Evolutionary conservation across 768 basidiomycete genomes (phyloP).

Genomic region (Mycena crocata): DNA sequence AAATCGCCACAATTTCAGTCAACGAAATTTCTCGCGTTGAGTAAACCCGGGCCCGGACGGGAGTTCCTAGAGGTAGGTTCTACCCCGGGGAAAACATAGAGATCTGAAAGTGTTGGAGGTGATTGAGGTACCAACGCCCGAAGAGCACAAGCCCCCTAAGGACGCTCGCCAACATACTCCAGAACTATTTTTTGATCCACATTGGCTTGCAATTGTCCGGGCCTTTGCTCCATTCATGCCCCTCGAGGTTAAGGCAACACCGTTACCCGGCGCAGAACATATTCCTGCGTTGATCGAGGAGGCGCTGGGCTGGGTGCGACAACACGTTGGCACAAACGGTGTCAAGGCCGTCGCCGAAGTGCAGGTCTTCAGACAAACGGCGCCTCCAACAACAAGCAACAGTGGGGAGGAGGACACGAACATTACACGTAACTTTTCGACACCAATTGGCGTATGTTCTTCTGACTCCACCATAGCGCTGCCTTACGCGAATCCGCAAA

Average conservation of each 20-base stretch:
- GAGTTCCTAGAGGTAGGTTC: conserved; percentile 82
- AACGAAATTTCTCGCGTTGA: conserved; percentile 86
- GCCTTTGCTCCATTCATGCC: conserved; percentile 88
- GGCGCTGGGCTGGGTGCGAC: conserved; percentile 76
- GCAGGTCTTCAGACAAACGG: conserved; percentile 66
- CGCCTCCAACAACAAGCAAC: conserved; percentile 70
- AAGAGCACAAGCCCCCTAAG: conserved; percentile 24
- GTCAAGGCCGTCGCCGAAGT: conserved; percentile 61
- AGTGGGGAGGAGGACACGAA: conserved; percentile 49
- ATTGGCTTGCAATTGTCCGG: conserved; percentile 95
- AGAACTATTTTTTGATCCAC: conserved; percentile 78
- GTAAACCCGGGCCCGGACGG: conserved; percentile 85
- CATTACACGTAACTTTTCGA: conserved; percentile 48
- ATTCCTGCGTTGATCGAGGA: conserved; percentile 65
- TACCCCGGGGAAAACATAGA: neutral
- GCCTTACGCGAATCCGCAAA: conserved; percentile 90
- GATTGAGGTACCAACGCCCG: conserved; percentile 65
- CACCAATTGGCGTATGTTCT: conserved; percentile 45
- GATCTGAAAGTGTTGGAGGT: conserved; percentile 59
- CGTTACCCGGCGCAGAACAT: conserved; percentile 70
- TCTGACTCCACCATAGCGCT: conserved; percentile 58
- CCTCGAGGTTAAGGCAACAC: conserved; percentile 55
- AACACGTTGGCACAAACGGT: conserved; percentile 58
- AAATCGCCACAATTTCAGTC: conserved; percentile 30
- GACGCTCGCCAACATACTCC: conserved; percentile 39